These are phyloP conservation scores for Aspergillus sp. DNA, from an alignment of 2,329 filamentous ascomycete species.

Conservation along the genomic window DNA sequence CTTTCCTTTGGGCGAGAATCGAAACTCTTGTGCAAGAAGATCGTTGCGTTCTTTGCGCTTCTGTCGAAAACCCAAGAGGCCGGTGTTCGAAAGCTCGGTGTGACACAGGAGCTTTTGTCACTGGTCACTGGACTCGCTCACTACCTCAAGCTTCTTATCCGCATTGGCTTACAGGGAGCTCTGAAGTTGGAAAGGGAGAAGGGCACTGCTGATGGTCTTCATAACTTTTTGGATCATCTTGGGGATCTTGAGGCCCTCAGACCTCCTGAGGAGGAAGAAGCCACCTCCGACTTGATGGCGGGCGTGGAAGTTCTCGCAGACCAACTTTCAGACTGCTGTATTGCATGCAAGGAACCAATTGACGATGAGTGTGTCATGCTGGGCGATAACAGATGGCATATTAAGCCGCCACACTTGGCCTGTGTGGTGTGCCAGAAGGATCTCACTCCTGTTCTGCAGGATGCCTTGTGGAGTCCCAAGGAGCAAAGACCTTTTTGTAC, in stretches of 20 bases:
- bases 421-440: slow-evolving; percentile 72
- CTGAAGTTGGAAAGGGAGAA: slow-evolving; percentile 87
- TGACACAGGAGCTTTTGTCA: slow-evolving; percentile 97
- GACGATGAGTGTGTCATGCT: slow-evolving; percentile 87
- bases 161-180: slow-evolving; percentile 92
- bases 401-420: slow-evolving; percentile 65
- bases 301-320: slow-evolving; percentile 68
- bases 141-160: slow-evolving; percentile 94
- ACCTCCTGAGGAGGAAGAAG: slow-evolving; percentile 59
- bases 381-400: slow-evolving; percentile 78
- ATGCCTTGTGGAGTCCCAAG: slow-evolving; percentile 68
- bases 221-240: slow-evolving; percentile 80
- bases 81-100: slow-evolving; percentile 84
- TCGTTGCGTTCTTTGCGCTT: slow-evolving; percentile 94
- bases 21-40: slow-evolving; percentile 99
- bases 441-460: slow-evolving; percentile 64
- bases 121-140: slow-evolving; percentile 94
- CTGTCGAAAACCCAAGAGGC: slow-evolving; percentile 93
- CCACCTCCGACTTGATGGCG: slow-evolving; percentile 62
- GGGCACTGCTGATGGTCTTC: slow-evolving; percentile 69
- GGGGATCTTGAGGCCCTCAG: slow-evolving; percentile 77
- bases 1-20: slow-evolving; percentile 91
- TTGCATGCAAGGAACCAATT: slow-evolving; percentile 77
- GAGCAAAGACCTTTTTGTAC: slow-evolving; percentile 71
- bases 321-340: slow-evolving; percentile 81